Conservation (phyloP, 2,329 filamentous ascomycete genomes). For the Trichoderma sp. region DNA sequence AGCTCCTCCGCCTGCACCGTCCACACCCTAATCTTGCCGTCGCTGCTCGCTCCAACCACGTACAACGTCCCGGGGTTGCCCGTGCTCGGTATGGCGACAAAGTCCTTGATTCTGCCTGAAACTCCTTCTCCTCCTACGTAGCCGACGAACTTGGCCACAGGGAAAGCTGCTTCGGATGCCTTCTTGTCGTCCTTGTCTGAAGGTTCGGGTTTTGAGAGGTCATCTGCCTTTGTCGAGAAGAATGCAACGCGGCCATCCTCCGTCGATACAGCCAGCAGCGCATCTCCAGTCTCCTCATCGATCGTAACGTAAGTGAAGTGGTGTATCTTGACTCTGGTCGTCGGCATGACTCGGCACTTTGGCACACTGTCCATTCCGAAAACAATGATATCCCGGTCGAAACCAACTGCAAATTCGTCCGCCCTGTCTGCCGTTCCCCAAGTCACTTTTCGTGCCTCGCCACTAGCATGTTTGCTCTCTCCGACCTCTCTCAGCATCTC, state of each 20-base stretch:
- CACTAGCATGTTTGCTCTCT: slow-evolving; percentile 73
- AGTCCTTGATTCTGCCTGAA: slow-evolving; percentile 81
- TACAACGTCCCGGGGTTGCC: slow-evolving; percentile 47
- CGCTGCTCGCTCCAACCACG: slow-evolving; percentile 76
- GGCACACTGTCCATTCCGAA: slow-evolving; percentile 88
- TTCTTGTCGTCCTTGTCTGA: slow-evolving; percentile 33
- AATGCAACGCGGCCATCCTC: slow-evolving; percentile 89
- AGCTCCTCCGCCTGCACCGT: slow-evolving; percentile 52
- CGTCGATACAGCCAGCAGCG: slow-evolving; percentile 74
- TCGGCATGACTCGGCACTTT: slow-evolving; percentile 70
- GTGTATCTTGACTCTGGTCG: slow-evolving; percentile 76
- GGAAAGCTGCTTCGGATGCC: slow-evolving; percentile 39
- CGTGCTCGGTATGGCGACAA: slow-evolving; percentile 61
- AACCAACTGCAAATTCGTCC: slow-evolving; percentile 85
- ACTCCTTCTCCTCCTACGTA: slow-evolving; percentile 77
- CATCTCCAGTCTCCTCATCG: slow-evolving; percentile 43
- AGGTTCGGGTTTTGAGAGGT: slow-evolving; percentile 40
- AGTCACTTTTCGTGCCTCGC: slow-evolving; percentile 78
- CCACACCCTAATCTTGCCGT: slow-evolving; percentile 84
- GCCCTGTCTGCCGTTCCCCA: slow-evolving; percentile 73
- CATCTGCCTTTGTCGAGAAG: slow-evolving; percentile 66
- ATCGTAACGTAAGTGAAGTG: slow-evolving; percentile 71
- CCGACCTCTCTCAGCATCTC: slow-evolving; percentile 73
- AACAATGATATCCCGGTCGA: slow-evolving; percentile 80
- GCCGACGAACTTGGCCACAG: slow-evolving; percentile 68